These are phyloP conservation scores for Gynandropsis gynandra DNA, from an alignment of 345 rosid genomes.

Conservation along the genomic window DNA sequence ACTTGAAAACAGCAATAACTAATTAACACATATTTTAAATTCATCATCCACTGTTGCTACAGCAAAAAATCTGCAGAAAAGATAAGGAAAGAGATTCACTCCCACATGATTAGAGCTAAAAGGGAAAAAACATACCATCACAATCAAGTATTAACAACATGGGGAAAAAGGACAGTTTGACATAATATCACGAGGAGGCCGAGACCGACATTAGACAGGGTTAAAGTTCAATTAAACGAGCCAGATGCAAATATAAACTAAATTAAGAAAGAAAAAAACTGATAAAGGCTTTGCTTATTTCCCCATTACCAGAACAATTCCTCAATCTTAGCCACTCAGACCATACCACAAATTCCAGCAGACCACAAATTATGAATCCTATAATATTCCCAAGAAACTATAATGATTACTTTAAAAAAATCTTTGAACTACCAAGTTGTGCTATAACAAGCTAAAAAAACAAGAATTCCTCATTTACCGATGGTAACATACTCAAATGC, in stretches of 20 bases:
- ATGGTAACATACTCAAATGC: slow-evolving; percentile 82
- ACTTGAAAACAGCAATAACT: slow-evolving; percentile 57
- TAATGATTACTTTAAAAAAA: slow-evolving; percentile 2
- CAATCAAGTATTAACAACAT: slow-evolving; percentile 18
- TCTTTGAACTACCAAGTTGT: slow-evolving; percentile 3
- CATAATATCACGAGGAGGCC: too few species aligned
- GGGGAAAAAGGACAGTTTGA: too few species aligned
- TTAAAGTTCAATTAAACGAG: too few species aligned
- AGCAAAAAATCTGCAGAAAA: slow-evolving; percentile 14
- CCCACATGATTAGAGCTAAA: slow-evolving; percentile 12
- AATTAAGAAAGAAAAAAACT: too few species aligned
- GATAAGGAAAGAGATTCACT: slow-evolving; percentile 8
- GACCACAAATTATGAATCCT: slow-evolving; percentile 7
- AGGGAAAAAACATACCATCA: slow-evolving; percentile 18
- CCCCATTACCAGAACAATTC: too few species aligned
- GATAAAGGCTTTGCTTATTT: too few species aligned
- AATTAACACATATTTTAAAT: slow-evolving; percentile 33
- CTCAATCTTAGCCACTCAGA: too few species aligned
- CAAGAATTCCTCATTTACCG: slow-evolving; percentile 54
- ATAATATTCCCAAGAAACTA: background rate
- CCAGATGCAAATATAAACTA: too few species aligned
- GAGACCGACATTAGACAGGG: too few species aligned
- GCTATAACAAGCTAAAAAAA: slow-evolving; percentile 20
- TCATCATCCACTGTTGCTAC: slow-evolving; percentile 11
- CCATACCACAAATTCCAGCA: background rate